Conservation (phyloP, 371 early-diverging fungal genomes). For the Actinomucor elegans region DNA sequence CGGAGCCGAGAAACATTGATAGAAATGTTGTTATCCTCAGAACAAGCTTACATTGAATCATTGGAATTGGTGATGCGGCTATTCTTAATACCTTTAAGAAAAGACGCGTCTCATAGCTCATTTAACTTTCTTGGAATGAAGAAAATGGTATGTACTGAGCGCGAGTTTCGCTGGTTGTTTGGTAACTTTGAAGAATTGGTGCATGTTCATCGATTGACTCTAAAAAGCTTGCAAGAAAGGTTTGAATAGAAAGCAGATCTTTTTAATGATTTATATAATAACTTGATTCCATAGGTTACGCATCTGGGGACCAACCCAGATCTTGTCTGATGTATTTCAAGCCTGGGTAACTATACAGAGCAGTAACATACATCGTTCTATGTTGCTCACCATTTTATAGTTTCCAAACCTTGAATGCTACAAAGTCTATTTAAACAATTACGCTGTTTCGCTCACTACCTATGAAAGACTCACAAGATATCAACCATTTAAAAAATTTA, state of each 20-base stretch:
- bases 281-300: slow-evolving; percentile 19
- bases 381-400: slow-evolving; percentile 12
- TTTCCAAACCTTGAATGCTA: slow-evolving; percentile 38
- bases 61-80: slow-evolving; percentile 28
- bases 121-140: slow-evolving; percentile 38
- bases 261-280: background rate
- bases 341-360: slow-evolving; percentile 20
- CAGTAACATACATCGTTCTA: background rate
- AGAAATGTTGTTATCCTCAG: slow-evolving; percentile 29
- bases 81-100: slow-evolving; percentile 31
- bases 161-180: slow-evolving; percentile 42
- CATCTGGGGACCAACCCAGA: slow-evolving; percentile 39
- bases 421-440: slow-evolving; percentile 35
- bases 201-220: slow-evolving; percentile 27
- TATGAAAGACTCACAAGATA: slow-evolving; percentile 42
- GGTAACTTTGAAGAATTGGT: slow-evolving; percentile 43
- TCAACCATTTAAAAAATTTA: slow-evolving; percentile 48
- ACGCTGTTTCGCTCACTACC: slow-evolving; percentile 39
- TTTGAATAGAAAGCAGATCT: slow-evolving; percentile 11
- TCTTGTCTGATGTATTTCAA: slow-evolving; percentile 30
- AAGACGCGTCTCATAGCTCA: slow-evolving; percentile 29
- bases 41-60: slow-evolving; percentile 37
- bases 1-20: slow-evolving; percentile 39
- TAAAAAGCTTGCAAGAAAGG: slow-evolving; percentile 36
- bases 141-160: slow-evolving; percentile 42